phyloP scores from a whole-genome alignment of 768 basidiomycete species.

The Pilatotrama ljubarskyi region DNA sequence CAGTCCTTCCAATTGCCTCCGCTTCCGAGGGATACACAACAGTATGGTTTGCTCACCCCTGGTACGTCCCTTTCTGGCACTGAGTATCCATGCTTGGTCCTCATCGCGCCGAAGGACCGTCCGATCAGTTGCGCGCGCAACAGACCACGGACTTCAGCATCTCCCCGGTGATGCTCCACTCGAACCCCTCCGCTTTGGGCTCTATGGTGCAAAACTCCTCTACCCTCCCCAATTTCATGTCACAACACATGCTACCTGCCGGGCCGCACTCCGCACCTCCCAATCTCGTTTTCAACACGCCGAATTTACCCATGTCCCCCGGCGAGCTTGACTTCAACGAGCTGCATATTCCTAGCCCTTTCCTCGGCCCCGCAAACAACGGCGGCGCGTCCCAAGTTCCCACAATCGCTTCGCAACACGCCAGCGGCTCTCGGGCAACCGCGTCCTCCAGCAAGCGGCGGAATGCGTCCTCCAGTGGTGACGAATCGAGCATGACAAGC shows the following conservation, averaged over 20 bases:
- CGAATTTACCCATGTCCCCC: slow-evolving; percentile 41
- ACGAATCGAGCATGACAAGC: slow-evolving; percentile 39
- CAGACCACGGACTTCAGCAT: slow-evolving; percentile 54
- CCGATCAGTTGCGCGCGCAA: slow-evolving; percentile 65
- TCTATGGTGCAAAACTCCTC: slow-evolving; percentile 21
- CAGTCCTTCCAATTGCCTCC: slow-evolving; percentile 36
- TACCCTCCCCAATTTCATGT: slow-evolving; percentile 27
- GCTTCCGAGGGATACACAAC: slow-evolving; percentile 31
- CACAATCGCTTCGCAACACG: slow-evolving; percentile 1
- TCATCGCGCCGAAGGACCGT: slow-evolving; percentile 46
- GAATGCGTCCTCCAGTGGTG: slow-evolving; percentile 55
- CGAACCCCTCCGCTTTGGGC: slow-evolving; percentile 28
- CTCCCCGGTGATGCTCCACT: slow-evolving; percentile 60
- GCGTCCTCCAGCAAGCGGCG: slow-evolving; percentile 46
- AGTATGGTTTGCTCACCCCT: slow-evolving; percentile 65
- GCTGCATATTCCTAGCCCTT: slow-evolving; percentile 79
- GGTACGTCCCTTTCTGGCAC: slow-evolving; percentile 42
- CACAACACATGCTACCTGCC: slow-evolving; percentile 29
- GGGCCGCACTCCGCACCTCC: slow-evolving; percentile 64
- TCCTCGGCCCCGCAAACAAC: slow-evolving; percentile 63
- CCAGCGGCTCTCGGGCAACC: slow-evolving; percentile 16
- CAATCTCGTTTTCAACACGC: slow-evolving; percentile 60
- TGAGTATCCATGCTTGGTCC: slow-evolving; percentile 5
- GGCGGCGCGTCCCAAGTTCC: slow-evolving; percentile 16
- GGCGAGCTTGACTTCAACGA: slow-evolving; percentile 61